Percentiles rank a stretch among this genome's conserved stretches.
phyloP scores from a whole-genome alignment of 148 eudicot species.

The Rhododendron mucronatum region DNA sequence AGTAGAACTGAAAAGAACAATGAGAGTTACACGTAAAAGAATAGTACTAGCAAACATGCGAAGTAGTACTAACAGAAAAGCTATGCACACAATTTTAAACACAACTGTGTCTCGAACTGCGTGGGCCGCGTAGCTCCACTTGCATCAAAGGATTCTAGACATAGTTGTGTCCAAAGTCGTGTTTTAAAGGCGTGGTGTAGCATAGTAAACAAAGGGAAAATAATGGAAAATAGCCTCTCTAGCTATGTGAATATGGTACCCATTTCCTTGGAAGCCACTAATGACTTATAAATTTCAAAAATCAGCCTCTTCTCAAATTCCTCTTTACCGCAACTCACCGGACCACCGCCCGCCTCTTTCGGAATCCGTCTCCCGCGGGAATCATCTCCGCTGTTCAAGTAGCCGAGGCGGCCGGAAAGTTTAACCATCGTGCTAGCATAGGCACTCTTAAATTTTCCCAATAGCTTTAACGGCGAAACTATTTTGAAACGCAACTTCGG shows the following conservation, averaged over 20 bases:
- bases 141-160: no score
- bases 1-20: not conserved
- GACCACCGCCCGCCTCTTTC: constrained; percentile 9
- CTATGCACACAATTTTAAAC: no score
- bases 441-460: constrained; percentile 32
- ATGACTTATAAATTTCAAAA: constrained; percentile 34
- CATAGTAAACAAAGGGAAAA: not conserved
- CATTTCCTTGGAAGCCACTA: constrained; percentile 24
- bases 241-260: not conserved
- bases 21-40: not conserved
- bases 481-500: constrained; percentile 26
- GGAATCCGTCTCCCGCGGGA: constrained; percentile 14
- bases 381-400: not conserved
- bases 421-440: constrained; percentile 34
- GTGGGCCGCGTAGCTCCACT: no score
- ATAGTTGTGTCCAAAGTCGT: no score
- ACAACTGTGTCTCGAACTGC: no score
- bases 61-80: no score
- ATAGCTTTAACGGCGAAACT: constrained; percentile 24
- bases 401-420: constrained; percentile 11
- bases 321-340: constrained; percentile 2
- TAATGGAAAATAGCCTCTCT: not conserved
- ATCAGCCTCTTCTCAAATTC: constrained; percentile 33
- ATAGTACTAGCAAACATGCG: no score
- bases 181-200: no score